These are phyloP conservation scores for Hypoxylon sp. DNA, from an alignment of 2,329 filamentous ascomycete species.

Conservation along the genomic window DNA sequence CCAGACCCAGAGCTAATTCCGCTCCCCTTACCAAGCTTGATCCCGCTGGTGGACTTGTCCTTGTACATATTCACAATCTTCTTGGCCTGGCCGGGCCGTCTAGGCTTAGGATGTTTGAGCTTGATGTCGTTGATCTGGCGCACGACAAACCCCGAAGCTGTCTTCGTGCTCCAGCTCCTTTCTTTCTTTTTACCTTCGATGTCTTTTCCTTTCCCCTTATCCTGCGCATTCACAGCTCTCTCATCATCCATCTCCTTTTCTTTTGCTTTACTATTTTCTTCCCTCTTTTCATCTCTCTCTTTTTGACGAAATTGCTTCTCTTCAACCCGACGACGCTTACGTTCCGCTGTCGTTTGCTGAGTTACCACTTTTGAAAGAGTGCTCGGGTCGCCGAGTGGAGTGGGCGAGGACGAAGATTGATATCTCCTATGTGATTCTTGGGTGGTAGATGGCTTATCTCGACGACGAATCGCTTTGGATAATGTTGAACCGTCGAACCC, in stretches of 20 bases:
- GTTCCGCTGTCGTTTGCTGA: slow-evolving; percentile 46
- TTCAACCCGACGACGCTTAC: slow-evolving; percentile 46
- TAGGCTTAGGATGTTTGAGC: slow-evolving; percentile 51
- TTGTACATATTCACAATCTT: slow-evolving; percentile 55
- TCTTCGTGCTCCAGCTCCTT: slow-evolving; percentile 50
- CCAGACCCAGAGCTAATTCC: slow-evolving; percentile 30
- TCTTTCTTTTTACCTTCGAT: slow-evolving; percentile 38
- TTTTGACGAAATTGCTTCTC: slow-evolving; percentile 44
- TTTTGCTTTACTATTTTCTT: slow-evolving; percentile 34
- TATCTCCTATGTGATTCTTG: not conserved
- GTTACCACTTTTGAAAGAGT: slow-evolving; percentile 42
- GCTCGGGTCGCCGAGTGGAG: slow-evolving; percentile 35
- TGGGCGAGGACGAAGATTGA: slow-evolving; percentile 5
- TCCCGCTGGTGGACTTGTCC: slow-evolving; percentile 48
- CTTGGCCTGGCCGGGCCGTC: slow-evolving; percentile 52
- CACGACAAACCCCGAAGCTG: slow-evolving; percentile 55
- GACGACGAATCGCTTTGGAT: slow-evolving; percentile 35
- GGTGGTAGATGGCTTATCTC: slow-evolving; percentile 22
- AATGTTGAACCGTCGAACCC: slow-evolving; percentile 48
- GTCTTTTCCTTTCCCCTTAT: slow-evolving; percentile 42
- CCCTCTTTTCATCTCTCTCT: slow-evolving; percentile 37
- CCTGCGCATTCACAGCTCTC: slow-evolving; percentile 10
- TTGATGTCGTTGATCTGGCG: slow-evolving; percentile 50
- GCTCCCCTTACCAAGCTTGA: slow-evolving; percentile 31
- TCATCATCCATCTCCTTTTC: slow-evolving; percentile 37